Conservation (phyloP, 768 basidiomycete genomes). For the Psilocybe tampanensis region DNA sequence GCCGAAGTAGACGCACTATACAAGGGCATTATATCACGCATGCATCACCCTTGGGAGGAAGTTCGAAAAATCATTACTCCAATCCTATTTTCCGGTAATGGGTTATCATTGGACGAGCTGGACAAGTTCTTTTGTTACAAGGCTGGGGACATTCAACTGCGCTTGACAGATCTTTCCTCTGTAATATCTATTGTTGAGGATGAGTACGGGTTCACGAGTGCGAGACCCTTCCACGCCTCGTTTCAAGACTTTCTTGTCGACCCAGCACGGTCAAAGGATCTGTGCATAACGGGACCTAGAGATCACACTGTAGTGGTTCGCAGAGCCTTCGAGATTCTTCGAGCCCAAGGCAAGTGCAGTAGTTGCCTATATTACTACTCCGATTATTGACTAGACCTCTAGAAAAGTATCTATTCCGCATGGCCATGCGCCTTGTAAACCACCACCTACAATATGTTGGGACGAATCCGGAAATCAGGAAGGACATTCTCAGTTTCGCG, state of each 20-base stretch:
- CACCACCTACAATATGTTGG: neutral
- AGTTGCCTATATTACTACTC: neutral
- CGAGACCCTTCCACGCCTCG: slow-evolving; percentile 4
- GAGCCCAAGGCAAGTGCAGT: neutral
- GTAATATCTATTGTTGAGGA: neutral
- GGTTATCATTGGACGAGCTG: neutral
- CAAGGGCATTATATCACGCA: neutral
- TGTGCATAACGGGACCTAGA: neutral
- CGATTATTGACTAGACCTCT: neutral
- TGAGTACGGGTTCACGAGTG: neutral
- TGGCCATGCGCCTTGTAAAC: neutral
- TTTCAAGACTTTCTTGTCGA: slow-evolving; percentile 8
- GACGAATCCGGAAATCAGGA: neutral
- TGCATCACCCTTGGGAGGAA: neutral
- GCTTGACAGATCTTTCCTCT: slow-evolving; percentile 2
- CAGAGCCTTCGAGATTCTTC: neutral
- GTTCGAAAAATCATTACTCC: neutral
- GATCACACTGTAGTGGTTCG: neutral
- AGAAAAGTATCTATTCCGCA: neutral
- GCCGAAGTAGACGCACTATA: slow-evolving; percentile 13
- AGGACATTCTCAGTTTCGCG: neutral
- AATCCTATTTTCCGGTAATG: neutral
- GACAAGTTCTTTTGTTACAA: neutral
- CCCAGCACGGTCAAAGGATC: neutral
- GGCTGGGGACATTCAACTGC: neutral